A percentile compares a stretch with the other conserved stretches of the same genome.
phyloP scores from a whole-genome alignment of 1,139 yeast genomes.

The Sugiyamaella japonica region DNA sequence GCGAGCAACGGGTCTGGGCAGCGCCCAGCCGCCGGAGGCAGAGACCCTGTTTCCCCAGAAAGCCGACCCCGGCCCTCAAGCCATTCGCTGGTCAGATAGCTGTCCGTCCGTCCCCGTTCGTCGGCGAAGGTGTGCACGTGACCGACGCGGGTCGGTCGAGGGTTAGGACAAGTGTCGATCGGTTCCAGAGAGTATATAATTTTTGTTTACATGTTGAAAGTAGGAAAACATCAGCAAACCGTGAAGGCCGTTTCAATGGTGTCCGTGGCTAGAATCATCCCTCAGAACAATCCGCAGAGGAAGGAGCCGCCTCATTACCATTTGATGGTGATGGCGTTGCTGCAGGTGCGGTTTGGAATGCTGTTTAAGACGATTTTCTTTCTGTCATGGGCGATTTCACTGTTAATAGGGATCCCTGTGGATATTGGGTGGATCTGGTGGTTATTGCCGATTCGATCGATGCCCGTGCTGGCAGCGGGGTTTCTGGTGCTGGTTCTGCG shows the following conservation, averaged over 20 bases:
- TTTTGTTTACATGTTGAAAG: slow-evolving; percentile 9
- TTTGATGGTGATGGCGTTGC: slow-evolving; percentile 30
- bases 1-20: slow-evolving; percentile 8
- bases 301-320: slow-evolving; percentile 32
- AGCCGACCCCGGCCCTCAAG: background rate
- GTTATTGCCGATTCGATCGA: slow-evolving; percentile 32
- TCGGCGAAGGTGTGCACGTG: background rate
- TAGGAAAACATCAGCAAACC: background rate
- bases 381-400: slow-evolving; percentile 26
- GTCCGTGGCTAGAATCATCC: slow-evolving; percentile 14
- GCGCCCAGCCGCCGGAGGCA: slow-evolving; percentile 9
- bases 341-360: slow-evolving; percentile 36
- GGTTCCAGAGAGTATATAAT: background rate
- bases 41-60: no score
- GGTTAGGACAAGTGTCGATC: slow-evolving; percentile 3
- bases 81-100: no score
- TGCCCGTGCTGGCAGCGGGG: slow-evolving; percentile 29
- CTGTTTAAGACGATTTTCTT: slow-evolving; percentile 31
- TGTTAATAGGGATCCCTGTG: slow-evolving; percentile 25
- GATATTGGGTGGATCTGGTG: slow-evolving; percentile 29
- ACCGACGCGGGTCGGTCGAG: slow-evolving; percentile 9
- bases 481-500: slow-evolving; percentile 35
- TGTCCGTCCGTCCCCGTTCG: no score
- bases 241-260: slow-evolving; percentile 5
- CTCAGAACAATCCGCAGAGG: slow-evolving; percentile 5